These are phyloP conservation scores for Lentinula detonsa DNA, from an alignment of 768 basidiomycete species.

Conservation along the genomic window DNA sequence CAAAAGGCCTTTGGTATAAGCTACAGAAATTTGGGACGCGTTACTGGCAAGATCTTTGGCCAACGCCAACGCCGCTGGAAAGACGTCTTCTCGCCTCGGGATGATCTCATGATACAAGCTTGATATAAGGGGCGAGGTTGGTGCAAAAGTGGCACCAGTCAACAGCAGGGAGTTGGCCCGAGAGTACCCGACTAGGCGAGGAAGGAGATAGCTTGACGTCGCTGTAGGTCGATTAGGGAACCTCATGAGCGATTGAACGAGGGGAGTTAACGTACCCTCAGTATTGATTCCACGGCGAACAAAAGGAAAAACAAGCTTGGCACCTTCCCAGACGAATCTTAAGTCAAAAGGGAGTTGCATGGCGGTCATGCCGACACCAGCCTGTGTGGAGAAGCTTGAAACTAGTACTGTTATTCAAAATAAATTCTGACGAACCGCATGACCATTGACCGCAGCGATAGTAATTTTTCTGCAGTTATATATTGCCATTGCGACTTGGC, in stretches of 20 bases:
- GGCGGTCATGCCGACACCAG: slow-evolving; percentile 43
- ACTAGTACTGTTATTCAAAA: neutral
- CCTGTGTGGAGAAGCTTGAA: slow-evolving; percentile 18
- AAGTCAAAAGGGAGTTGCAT: slow-evolving; percentile 48
- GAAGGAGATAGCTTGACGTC: slow-evolving; percentile 43
- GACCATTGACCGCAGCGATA: slow-evolving; percentile 44
- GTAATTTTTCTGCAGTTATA: slow-evolving; percentile 51
- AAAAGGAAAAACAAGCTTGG: slow-evolving; percentile 44
- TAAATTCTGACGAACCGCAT: slow-evolving; percentile 27
- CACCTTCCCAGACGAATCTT: slow-evolving; percentile 46
- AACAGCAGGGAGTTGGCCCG: slow-evolving; percentile 46
- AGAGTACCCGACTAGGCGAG: slow-evolving; percentile 46
- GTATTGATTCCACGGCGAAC: slow-evolving; percentile 42
- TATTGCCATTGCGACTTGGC: slow-evolving; percentile 38
- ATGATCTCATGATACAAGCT: slow-evolving; percentile 42
- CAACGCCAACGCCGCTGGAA: slow-evolving; percentile 44
- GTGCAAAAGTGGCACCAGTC: slow-evolving; percentile 36
- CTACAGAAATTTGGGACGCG: slow-evolving; percentile 45
- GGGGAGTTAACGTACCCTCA: slow-evolving; percentile 30
- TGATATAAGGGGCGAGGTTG: slow-evolving; percentile 36
- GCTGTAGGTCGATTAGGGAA: slow-evolving; percentile 15
- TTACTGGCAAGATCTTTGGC: slow-evolving; percentile 45
- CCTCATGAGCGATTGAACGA: neutral
- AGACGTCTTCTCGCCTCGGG: slow-evolving; percentile 43
- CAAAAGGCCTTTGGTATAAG: slow-evolving; percentile 46